Base-by-base conservation (phyloP, 2,329 filamentous ascomycete genomes). In the Cercospora janseana region DNA sequence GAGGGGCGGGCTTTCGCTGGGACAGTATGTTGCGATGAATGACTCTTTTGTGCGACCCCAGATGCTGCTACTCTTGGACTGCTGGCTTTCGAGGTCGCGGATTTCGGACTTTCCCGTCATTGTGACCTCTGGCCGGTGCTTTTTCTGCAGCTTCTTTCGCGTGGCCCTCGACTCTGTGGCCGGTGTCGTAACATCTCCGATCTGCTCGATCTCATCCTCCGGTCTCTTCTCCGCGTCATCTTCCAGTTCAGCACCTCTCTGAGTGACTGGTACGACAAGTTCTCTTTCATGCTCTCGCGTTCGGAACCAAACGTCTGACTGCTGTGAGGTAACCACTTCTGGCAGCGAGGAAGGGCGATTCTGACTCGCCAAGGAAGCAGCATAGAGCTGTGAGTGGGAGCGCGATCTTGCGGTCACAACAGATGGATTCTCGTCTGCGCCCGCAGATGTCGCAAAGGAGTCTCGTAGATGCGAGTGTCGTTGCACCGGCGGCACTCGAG, bases 1-100 rank as follows among this genome's bases (percentile, higher is more conserved):
- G 35, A 59, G 28, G 6, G 54, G 45, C 6, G 56, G 56, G 16
- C 48, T 29, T 40, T 58, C 52, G 4, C 43, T 43, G 10, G 56
- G 54, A 32, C 46, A 58, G 43, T 56, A 58, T 15, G 51, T 54
- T 2, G 49, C 29, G 3, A 55, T 45, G 29, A 55, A 55, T 6
- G 52, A 55, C 27, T 55, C 53, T 21, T 48, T 52, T 13, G 49
- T 37, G 6, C 48, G 46, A n/a, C 38, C 43, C 49, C 53, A 56
- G n/a, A 50, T 29, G 32, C 49, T 52, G 32, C 49, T 52, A 16
- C 41, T 34, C 23, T 42, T 44, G 13, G 46, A 50, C 7, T 52
- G 46, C 13, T 47, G 46, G 27, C 49, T 50, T n/a, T 27, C 51
- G 6, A 37, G 28, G n/a, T 32, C 37, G 20, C 16, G 42, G 16